These are phyloP conservation scores for Cladobotryum mycophilum DNA, from an alignment of 2,329 filamentous ascomycete genomes.

Conservation along the genomic window DNA sequence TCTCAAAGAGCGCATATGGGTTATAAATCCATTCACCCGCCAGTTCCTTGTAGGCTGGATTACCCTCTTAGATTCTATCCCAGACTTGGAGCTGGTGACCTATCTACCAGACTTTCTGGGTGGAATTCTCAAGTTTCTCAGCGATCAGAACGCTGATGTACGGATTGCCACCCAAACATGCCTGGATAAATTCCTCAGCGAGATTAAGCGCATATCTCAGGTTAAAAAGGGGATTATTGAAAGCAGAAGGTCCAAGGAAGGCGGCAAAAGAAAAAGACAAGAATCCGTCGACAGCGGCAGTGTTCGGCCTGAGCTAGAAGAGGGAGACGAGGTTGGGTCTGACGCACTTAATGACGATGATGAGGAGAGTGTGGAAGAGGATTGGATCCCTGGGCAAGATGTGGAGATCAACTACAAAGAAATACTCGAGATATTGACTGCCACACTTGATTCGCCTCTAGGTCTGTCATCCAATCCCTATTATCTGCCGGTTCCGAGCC, in stretches of 20 bases:
- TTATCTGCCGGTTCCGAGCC: too few relatives aligned
- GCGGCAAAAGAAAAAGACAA: slow-evolving; percentile 62
- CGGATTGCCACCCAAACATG: slow-evolving; percentile 85
- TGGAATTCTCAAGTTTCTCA: slow-evolving; percentile 84
- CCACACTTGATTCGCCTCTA: slow-evolving; percentile 75
- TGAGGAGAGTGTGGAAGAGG: slow-evolving; percentile 66
- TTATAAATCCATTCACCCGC: slow-evolving; percentile 88
- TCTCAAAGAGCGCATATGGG: slow-evolving; percentile 87
- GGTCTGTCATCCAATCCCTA: slow-evolving; percentile 43
- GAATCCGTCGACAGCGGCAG: slow-evolving; percentile 63
- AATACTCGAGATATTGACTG: slow-evolving; percentile 85
- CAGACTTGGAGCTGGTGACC: slow-evolving; percentile 88
- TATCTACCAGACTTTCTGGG: slow-evolving; percentile 88
- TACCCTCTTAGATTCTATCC: slow-evolving; percentile 88
- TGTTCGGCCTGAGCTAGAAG: slow-evolving; percentile 49
- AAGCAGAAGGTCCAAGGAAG: slow-evolving; percentile 65
- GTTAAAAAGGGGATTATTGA: slow-evolving; percentile 90
- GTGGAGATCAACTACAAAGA: slow-evolving; percentile 89
- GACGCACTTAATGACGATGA: slow-evolving; percentile 52
- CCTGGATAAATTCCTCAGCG: slow-evolving; percentile 81
- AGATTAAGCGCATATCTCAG: slow-evolving; percentile 90
- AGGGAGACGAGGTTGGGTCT: slow-evolving; percentile 55
- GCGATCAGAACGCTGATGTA: slow-evolving; percentile 88
- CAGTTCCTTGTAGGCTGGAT: slow-evolving; percentile 97
- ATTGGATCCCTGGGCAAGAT: slow-evolving; percentile 97